These are phyloP conservation scores for Echeveria elegans DNA, from an alignment of 164 flowering plant genomes.

Conservation along the genomic window DNA sequence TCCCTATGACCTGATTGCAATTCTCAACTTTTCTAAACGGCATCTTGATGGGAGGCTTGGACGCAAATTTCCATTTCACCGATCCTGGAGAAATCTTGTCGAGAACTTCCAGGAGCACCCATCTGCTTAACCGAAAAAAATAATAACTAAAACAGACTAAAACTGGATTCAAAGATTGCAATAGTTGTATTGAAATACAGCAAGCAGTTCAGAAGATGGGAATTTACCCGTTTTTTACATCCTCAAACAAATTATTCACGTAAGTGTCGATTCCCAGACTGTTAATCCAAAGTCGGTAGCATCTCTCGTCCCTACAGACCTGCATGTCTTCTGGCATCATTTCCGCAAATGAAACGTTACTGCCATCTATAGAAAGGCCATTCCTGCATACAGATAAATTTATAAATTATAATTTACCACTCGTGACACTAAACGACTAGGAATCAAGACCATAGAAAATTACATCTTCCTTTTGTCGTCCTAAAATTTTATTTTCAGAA, in stretches of 20 bases:
- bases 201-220: neutral
- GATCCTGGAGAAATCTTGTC: constrained; percentile 8
- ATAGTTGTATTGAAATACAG: neutral
- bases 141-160: too few relatives aligned
- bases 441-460: neutral
- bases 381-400: neutral
- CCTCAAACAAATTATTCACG: constrained; percentile 5
- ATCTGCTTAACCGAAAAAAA: neutral
- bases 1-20: constrained; percentile 4
- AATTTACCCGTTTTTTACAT: constrained; percentile 1
- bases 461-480: too few relatives aligned
- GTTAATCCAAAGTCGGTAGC: constrained; percentile 2
- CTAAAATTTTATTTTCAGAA: neutral
- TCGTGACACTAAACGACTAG: neutral
- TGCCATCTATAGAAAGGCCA: neutral
- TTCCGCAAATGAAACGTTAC: neutral
- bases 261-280: neutral
- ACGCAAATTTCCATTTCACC: neutral
- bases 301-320: neutral
- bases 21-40: constrained; percentile 5
- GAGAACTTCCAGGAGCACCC: constrained; percentile 1
- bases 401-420: neutral
- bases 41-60: constrained; percentile 2
- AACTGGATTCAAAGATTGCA: neutral
- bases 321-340: constrained; percentile 5